Base-by-base conservation (phyloP, 2,329 filamentous ascomycete species). In the Hypoxylon sp. region DNA sequence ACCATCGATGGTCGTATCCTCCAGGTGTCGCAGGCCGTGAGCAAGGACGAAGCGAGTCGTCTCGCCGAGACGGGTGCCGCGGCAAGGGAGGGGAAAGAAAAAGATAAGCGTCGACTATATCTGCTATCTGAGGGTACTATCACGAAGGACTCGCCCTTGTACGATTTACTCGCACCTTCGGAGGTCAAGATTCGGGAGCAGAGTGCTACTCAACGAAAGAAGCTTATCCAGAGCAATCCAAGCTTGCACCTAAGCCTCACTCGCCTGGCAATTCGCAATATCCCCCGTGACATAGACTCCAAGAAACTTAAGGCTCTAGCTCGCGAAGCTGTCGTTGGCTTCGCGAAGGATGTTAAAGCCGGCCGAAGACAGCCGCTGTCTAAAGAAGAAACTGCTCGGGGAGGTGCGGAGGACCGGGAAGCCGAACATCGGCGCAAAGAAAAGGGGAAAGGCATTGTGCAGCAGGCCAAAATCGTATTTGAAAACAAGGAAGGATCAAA, bases 381-480 rank as follows among this genome's bases (percentile, higher is more conserved):
- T n/a, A 93, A 91, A 74, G 95, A 99, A 73, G 96, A 99, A 76
- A 85, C 92, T 55, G 82, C 87, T 15, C 89, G 95, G 41, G 93
- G 92, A 52, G 91, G 91, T 10, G 89, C 91, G 30, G 89, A 91
- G 50, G 94, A 94, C 82, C 89, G 87, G 70, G 89, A 92, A 63
- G 91, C 92, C 2, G 95, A 99, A 74, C 87, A 86, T 50, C 84
- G 89, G 66, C 88, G 95, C 57, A 97, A 91, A 75, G 81, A 86
- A 68, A 93, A 94, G 77, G 91, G 92, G 56, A 95, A 94, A 75
- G 86, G 86, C 61, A 93, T 99, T 51, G 93, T 99, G 44, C 91
- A 88, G 72, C 95, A 99, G 79, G 91, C 94, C 58, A 99, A 97
- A 82, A 87, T 99, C 56, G 91, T 98, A 37, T 98, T 95, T 73